Evolutionary conservation across 139 green algal genomes (phyloP).

Genomic region (Chlorella vulgaris): DNA sequence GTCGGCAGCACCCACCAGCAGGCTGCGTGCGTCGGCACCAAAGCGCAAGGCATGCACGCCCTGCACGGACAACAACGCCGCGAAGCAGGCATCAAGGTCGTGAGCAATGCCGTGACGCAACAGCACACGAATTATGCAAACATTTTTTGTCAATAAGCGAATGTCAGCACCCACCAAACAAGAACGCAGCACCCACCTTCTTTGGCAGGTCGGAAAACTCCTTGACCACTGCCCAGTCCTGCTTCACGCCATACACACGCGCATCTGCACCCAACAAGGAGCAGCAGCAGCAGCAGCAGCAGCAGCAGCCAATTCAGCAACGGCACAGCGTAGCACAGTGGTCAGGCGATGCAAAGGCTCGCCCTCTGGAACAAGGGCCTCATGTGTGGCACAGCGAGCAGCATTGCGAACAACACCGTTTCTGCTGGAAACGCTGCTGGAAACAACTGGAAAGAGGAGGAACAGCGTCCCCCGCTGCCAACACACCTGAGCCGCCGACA

Average conservation of each 20-base stretch:
- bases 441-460: no score
- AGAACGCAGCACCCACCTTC: constrained; percentile 50
- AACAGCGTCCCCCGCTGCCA: no score
- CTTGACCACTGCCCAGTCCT: constrained; percentile 77
- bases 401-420: no score
- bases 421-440: no score
- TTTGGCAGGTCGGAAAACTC: constrained; percentile 73
- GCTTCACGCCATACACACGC: constrained; percentile 75
- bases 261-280: constrained; percentile 43
- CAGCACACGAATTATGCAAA: neutral
- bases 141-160: neutral
- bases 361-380: no score
- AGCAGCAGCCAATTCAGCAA: neutral
- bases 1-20: constrained; percentile 81
- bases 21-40: constrained; percentile 59
- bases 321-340: no score
- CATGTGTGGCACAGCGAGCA: no score
- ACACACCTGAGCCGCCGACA: constrained; percentile 67
- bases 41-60: constrained; percentile 67
- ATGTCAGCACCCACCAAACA: neutral
- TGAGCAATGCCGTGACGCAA: neutral
- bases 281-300: neutral
- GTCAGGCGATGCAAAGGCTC: no score
- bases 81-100: no score
- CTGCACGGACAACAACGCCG: neutral